A percentile compares a stretch with the other conserved stretches of the same genome.
phyloP scores from a whole-genome alignment of 805 yeast genomes.

The Kodamaea nitidulidarum region DNA sequence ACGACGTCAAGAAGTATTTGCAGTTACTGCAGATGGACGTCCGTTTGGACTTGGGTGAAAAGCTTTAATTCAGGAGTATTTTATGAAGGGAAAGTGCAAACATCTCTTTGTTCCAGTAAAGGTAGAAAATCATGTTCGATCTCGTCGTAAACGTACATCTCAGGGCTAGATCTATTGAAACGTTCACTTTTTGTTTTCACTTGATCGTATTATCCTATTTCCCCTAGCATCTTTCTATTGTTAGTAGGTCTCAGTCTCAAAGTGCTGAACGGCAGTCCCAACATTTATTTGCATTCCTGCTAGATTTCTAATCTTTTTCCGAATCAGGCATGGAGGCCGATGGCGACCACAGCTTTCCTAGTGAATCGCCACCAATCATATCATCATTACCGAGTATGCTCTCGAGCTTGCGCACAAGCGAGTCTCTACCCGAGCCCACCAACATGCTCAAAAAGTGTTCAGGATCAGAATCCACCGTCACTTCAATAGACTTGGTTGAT shows the following conservation, averaged over 20 bases:
- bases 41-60: constrained; percentile 49
- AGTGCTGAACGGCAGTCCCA: too few relatives aligned
- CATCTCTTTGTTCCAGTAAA: too few relatives aligned
- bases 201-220: too few relatives aligned
- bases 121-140: too few relatives aligned
- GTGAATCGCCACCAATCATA: constrained; percentile 19
- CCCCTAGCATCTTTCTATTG: too few relatives aligned
- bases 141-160: too few relatives aligned
- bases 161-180: too few relatives aligned
- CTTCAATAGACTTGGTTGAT: background rate
- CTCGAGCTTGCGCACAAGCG: constrained; percentile 21
- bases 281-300: too few relatives aligned
- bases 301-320: background rate
- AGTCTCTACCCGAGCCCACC: constrained; percentile 8
- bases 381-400: constrained; percentile 21
- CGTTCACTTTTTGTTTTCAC: too few relatives aligned
- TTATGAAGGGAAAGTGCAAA: too few relatives aligned
- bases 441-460: constrained; percentile 3
- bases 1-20: constrained; percentile 72
- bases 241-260: too few relatives aligned
- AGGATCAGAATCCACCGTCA: background rate
- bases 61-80: background rate
- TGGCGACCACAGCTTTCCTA: background rate
- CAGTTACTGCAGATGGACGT: constrained; percentile 54
- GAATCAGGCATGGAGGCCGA: background rate